These are phyloP conservation scores for Geotrichum bryndzae DNA, from an alignment of 1,139 yeast species.

Conservation along the genomic window DNA sequence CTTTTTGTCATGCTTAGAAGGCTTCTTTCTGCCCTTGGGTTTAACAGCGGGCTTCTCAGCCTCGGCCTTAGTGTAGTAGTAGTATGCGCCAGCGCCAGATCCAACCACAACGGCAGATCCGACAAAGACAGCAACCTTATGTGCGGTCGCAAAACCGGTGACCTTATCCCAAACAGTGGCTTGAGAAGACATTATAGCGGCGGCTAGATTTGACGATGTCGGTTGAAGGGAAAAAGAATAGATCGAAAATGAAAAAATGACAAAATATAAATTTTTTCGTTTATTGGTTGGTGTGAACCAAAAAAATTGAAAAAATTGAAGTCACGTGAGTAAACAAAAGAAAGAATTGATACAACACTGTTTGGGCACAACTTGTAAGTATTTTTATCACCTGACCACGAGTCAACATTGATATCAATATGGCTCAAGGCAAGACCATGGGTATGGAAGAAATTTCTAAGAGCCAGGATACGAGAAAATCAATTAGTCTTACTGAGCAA, in stretches of 20 bases:
- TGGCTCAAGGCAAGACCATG: too few relatives aligned
- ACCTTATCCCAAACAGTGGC: constrained; percentile 17
- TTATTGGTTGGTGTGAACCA: background rate
- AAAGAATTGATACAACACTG: too few relatives aligned
- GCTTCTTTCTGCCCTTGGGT: constrained; percentile 26
- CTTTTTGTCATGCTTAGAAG: constrained; percentile 28
- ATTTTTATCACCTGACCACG: background rate
- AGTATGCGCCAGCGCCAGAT: constrained; percentile 32
- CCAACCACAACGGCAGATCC: constrained; percentile 32
- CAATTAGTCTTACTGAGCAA: too few relatives aligned
- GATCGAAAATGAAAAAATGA: background rate
- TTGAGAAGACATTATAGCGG: constrained; percentile 12
- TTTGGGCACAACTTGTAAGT: background rate
- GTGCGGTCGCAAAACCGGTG: constrained; percentile 24
- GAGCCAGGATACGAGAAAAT: too few relatives aligned
- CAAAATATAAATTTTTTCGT: background rate
- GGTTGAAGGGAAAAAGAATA: constrained; percentile 1
- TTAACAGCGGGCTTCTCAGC: constrained; percentile 14
- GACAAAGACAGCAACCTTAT: constrained; percentile 32
- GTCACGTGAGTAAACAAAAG: background rate
- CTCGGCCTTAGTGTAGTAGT: constrained; percentile 20
- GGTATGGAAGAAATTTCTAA: too few relatives aligned
- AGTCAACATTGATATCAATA: too few relatives aligned
- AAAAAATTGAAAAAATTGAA: background rate
- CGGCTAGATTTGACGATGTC: background rate